Evolutionary conservation across 805 yeast species (phyloP).

Genomic region (Metschnikowia gruessii): DNA sequence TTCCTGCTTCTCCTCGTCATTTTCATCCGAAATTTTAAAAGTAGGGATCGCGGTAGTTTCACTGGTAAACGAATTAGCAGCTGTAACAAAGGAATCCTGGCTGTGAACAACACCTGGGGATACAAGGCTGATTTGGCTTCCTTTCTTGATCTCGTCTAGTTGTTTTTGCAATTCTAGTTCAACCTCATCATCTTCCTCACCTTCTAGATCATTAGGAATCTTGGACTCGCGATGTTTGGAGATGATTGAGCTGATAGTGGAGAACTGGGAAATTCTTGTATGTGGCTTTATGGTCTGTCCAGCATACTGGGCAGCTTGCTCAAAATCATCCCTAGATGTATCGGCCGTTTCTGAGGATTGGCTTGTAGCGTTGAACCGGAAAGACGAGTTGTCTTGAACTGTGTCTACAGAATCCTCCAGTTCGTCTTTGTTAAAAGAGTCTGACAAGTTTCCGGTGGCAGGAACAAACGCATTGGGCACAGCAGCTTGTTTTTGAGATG

Average conservation of each 20-base stretch:
- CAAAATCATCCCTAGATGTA: constrained; percentile 22
- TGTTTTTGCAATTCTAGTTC: constrained; percentile 40
- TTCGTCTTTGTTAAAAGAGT: constrained; percentile 5
- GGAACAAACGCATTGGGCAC: constrained; percentile 8
- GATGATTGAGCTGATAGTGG: constrained; percentile 43
- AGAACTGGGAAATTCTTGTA: constrained; percentile 32
- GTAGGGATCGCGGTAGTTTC: constrained; percentile 5
- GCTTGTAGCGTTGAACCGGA: constrained; percentile 4
- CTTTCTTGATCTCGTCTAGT: constrained; percentile 32
- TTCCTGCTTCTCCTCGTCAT: constrained; percentile 4
- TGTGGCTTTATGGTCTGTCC: constrained; percentile 1
- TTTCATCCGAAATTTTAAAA: constrained; percentile 9
- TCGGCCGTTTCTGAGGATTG: constrained; percentile 9
- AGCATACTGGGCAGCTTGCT: constrained; percentile 23
- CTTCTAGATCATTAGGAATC: constrained; percentile 18
- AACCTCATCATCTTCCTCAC: constrained; percentile 33
- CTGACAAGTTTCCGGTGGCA: constrained; percentile 8
- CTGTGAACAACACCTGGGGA: constrained; percentile 4
- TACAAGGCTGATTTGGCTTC: constrained; percentile 12
- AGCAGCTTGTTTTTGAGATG: neutral
- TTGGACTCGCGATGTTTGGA: constrained; percentile 28
- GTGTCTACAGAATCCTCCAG: constrained; percentile 4
- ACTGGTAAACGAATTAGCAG: neutral
- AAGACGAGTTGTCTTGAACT: constrained; percentile 10
- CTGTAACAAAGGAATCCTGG: constrained; percentile 14